Evolutionary conservation across 352 stramenopile genomes (phyloP).

Genomic region (Elongisporangium senticosum): DNA sequence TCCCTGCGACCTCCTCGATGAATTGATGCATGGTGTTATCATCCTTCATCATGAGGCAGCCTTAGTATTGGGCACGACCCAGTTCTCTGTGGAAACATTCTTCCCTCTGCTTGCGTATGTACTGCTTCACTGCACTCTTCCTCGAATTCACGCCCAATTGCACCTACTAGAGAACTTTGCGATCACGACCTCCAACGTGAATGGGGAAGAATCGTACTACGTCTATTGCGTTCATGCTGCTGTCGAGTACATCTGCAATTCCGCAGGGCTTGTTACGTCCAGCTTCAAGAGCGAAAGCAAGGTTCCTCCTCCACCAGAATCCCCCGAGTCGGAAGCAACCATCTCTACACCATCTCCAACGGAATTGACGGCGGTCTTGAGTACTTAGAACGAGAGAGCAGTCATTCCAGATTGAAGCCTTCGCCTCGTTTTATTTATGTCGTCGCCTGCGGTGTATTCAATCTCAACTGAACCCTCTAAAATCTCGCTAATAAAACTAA

Average conservation of each 20-base stretch:
- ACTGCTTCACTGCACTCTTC: conserved; percentile 64
- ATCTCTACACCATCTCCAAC: background rate
- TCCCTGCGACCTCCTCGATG: conserved; percentile 77
- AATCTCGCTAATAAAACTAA: conserved; percentile 1
- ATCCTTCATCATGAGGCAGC: conserved; percentile 83
- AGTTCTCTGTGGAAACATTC: conserved; percentile 85
- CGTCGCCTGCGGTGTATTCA: background rate
- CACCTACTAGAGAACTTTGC: conserved; percentile 81
- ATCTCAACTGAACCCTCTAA: background rate
- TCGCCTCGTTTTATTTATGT: background rate
- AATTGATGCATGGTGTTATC: conserved; percentile 81
- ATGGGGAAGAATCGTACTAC: conserved; percentile 87
- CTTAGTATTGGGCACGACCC: conserved; percentile 79
- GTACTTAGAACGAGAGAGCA: background rate
- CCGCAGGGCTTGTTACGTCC: conserved; percentile 17
- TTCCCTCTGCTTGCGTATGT: conserved; percentile 82
- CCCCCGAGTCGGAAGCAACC: background rate
- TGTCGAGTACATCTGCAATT: conserved; percentile 84
- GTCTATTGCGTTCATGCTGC: conserved; percentile 84
- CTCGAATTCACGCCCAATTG: conserved; percentile 71
- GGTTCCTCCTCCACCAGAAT: background rate
- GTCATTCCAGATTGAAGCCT: background rate
- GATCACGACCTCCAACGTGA: conserved; percentile 73
- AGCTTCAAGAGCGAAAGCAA: background rate
- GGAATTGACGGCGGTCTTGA: background rate